A percentile compares a stretch with the other conserved stretches of the same genome.
phyloP scores from a whole-genome alignment of 1,284 basidiomycete species.

The Cystobasidiaceae sp. region DNA sequence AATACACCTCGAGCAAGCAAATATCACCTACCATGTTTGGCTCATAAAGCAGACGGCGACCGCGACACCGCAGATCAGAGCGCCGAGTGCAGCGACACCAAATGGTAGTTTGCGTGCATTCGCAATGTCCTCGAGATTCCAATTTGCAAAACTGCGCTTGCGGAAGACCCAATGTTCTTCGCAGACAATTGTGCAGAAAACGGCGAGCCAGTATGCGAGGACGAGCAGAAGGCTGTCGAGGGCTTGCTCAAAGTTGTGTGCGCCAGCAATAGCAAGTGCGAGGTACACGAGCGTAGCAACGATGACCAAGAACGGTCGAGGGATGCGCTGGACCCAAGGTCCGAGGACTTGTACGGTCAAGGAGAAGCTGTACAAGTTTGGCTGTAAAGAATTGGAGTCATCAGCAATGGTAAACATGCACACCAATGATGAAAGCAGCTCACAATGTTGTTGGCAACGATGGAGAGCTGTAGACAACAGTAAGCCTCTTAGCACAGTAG shows the following conservation, averaged over 20 bases:
- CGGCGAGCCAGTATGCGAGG: constrained; percentile 47
- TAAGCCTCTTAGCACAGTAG: constrained; percentile 45
- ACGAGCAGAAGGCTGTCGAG: constrained; percentile 50
- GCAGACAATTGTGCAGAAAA: constrained; percentile 46
- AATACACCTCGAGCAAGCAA: background rate
- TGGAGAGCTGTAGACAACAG: constrained; percentile 40
- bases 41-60: constrained; percentile 1
- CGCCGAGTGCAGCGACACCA: constrained; percentile 23
- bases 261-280: constrained; percentile 46
- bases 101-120: constrained; percentile 15
- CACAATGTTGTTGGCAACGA: constrained; percentile 44
- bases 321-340: constrained; percentile 44
- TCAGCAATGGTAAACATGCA: constrained; percentile 30
- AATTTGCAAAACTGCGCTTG: constrained; percentile 41
- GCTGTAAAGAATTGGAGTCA: background rate
- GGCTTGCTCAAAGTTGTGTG: constrained; percentile 43
- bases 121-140: constrained; percentile 6
- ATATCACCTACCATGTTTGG: background rate
- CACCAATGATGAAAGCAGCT: background rate
- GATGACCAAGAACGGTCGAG: constrained; percentile 46
- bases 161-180: constrained; percentile 50
- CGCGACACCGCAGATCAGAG: constrained; percentile 21
- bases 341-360: constrained; percentile 48
- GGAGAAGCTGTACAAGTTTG: constrained; percentile 39
- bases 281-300: constrained; percentile 38